Percentiles rank a stretch among this genome's conserved stretches.
These are phyloP conservation scores for Daldinia vernicosa DNA, from an alignment of 495 filamentous ascomycete genomes.

Conservation along the genomic window DNA sequence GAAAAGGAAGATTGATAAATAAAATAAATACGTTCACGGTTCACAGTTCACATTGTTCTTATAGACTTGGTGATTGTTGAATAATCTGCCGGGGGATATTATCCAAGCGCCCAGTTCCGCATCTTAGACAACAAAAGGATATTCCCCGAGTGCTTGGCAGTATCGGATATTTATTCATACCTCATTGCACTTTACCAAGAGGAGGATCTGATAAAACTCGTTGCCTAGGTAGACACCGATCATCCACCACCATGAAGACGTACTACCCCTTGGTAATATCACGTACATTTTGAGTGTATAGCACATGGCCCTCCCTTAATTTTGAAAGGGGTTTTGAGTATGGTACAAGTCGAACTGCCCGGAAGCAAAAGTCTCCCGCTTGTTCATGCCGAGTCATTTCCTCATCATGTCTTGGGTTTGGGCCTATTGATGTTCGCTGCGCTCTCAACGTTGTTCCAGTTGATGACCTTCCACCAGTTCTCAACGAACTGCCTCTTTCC, in stretches of 20 bases:
- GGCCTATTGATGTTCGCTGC: constrained; percentile 35
- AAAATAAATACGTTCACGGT: constrained; percentile 20
- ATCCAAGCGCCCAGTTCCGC: not conserved
- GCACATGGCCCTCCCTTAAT: constrained; percentile 24
- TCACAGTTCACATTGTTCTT: constrained; percentile 3
- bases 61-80: not conserved
- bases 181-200: not conserved
- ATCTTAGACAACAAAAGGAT: not conserved
- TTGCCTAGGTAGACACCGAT: not conserved
- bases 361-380: not conserved
- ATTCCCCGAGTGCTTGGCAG: not conserved
- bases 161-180: not conserved
- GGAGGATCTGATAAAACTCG: not conserved
- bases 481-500: constrained; percentile 81
- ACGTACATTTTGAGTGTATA: constrained; percentile 36
- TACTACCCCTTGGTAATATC: constrained; percentile 3
- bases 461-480: constrained; percentile 84
- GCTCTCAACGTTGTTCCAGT: constrained; percentile 79
- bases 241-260: not conserved
- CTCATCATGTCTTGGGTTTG: constrained; percentile 12
- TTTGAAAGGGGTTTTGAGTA: constrained; percentile 35
- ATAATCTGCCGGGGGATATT: constrained; percentile 3
- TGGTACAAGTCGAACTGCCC: constrained; percentile 35
- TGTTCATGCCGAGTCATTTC: not conserved
- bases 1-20: constrained; percentile 34